These are phyloP conservation scores for Paraphaeosphaeria minitans DNA, from an alignment of 2,329 filamentous ascomycete genomes.

Conservation along the genomic window DNA sequence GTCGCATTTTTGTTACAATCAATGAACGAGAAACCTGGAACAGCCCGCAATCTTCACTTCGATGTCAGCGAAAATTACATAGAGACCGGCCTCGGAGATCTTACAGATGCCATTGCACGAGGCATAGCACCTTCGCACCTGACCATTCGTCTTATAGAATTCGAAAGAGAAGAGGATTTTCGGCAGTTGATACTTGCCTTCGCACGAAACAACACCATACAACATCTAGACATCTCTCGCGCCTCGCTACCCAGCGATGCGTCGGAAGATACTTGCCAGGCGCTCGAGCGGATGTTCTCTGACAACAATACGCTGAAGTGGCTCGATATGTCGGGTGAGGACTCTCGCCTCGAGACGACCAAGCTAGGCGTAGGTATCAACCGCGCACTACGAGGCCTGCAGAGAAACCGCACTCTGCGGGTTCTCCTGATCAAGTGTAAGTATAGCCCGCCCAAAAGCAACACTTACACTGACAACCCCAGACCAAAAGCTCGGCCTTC, in stretches of 20 bases:
- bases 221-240: slow-evolving; percentile 71
- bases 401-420: slow-evolving; percentile 66
- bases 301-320: slow-evolving; percentile 70
- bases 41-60: slow-evolving; percentile 64
- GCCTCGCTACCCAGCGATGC: slow-evolving; percentile 72
- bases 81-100: slow-evolving; percentile 56
- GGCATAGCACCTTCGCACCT: slow-evolving; percentile 65
- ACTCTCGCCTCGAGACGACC: slow-evolving; percentile 72
- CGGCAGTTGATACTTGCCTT: slow-evolving; percentile 66
- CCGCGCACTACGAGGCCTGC: slow-evolving; percentile 67
- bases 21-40: slow-evolving; percentile 59
- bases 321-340: slow-evolving; percentile 73
- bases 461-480: slow-evolving; percentile 19
- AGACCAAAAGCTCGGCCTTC: slow-evolving; percentile 70
- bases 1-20: slow-evolving; percentile 69
- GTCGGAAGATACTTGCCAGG: slow-evolving; percentile 68
- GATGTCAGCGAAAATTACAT: slow-evolving; percentile 69
- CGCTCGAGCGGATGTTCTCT: slow-evolving; percentile 67
- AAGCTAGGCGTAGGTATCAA: slow-evolving; percentile 72
- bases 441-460: slow-evolving; percentile 5
- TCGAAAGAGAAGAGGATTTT: slow-evolving; percentile 68
- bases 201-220: slow-evolving; percentile 65
- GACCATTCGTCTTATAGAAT: slow-evolving; percentile 72
- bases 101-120: slow-evolving; percentile 58
- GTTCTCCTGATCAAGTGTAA: slow-evolving; percentile 65